phyloP scores from a whole-genome alignment of 83 land plant species.

The Thuja plicata region DNA sequence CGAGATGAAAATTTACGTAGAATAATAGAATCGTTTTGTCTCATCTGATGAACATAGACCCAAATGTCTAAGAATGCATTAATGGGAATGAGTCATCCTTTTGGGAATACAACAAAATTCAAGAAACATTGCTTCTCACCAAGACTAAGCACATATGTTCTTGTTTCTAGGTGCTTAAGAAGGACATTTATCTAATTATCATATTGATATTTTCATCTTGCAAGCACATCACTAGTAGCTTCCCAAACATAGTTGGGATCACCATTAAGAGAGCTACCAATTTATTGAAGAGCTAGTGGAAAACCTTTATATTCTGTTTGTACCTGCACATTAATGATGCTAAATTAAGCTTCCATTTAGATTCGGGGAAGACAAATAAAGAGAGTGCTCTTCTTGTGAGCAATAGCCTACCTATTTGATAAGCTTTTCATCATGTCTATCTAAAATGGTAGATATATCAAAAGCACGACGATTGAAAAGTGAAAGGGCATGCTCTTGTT shows the following conservation, averaged over 20 bases:
- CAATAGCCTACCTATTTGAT: not conserved
- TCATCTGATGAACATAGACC: slow-evolving; percentile 45
- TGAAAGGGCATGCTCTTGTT: not conserved
- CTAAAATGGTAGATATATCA: not conserved
- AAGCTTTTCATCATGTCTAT: not conserved
- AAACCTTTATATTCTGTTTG: not conserved
- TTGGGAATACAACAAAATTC: slow-evolving; percentile 54
- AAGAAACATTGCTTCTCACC: slow-evolving; percentile 54
- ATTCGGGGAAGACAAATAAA: not conserved
- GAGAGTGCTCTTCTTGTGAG: not conserved
- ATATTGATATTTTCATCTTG: slow-evolving; percentile 26
- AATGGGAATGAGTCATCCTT: slow-evolving; percentile 48
- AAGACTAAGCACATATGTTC: slow-evolving; percentile 21
- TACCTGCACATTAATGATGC: not conserved
- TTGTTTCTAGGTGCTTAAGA: slow-evolving; percentile 42
- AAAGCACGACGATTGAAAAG: not conserved
- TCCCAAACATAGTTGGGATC: not conserved
- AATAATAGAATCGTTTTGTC: slow-evolving; percentile 47
- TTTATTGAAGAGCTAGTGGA: not conserved
- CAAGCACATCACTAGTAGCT: slow-evolving; percentile 34
- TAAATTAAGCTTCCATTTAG: no score
- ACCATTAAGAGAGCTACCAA: no score
- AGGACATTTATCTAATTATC: slow-evolving; percentile 20
- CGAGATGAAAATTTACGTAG: slow-evolving; percentile 45
- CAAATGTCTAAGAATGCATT: slow-evolving; percentile 53